These are phyloP conservation scores for Rhizopogon vinicolor DNA, from an alignment of 768 basidiomycete genomes.

Conservation along the genomic window DNA sequence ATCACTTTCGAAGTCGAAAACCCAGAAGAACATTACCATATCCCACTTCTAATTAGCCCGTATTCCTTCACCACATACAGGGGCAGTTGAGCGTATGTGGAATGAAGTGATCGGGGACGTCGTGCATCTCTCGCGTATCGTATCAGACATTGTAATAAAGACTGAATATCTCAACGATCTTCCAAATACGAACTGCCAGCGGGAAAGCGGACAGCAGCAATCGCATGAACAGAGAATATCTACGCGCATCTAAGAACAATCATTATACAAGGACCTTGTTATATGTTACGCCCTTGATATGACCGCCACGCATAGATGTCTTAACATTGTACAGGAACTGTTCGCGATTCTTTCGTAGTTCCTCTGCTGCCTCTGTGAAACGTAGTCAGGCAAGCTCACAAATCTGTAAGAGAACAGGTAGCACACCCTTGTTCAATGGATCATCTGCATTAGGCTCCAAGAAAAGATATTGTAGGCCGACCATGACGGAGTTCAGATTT, in stretches of 20 bases:
- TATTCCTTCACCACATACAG: slow-evolving; percentile 91
- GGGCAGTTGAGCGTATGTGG: slow-evolving; percentile 58
- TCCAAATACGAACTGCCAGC: background rate
- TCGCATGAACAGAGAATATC: slow-evolving; percentile 1
- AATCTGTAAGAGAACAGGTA: background rate
- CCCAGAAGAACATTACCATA: slow-evolving; percentile 82
- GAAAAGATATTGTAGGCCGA: slow-evolving; percentile 97
- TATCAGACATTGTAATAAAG: background rate
- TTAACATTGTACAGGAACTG: slow-evolving; percentile 84
- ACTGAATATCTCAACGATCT: background rate
- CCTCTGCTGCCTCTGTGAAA: slow-evolving; percentile 85
- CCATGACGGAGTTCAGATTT: slow-evolving; percentile 97
- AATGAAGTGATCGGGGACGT: background rate
- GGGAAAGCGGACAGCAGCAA: slow-evolving; percentile 1
- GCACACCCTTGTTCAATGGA: slow-evolving; percentile 93
- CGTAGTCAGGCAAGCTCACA: slow-evolving; percentile 7
- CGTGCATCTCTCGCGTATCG: background rate
- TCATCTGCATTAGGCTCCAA: slow-evolving; percentile 98
- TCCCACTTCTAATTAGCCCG: slow-evolving; percentile 89
- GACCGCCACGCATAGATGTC: slow-evolving; percentile 77
- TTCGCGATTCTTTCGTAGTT: slow-evolving; percentile 85
- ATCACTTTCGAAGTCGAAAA: slow-evolving; percentile 73
- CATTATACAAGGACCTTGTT: slow-evolving; percentile 62
- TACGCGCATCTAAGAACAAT: slow-evolving; percentile 11
- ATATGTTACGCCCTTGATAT: slow-evolving; percentile 75